Base-by-base conservation (phyloP, 805 yeast genomes). In the Saccharomycopsis sp. region DNA sequence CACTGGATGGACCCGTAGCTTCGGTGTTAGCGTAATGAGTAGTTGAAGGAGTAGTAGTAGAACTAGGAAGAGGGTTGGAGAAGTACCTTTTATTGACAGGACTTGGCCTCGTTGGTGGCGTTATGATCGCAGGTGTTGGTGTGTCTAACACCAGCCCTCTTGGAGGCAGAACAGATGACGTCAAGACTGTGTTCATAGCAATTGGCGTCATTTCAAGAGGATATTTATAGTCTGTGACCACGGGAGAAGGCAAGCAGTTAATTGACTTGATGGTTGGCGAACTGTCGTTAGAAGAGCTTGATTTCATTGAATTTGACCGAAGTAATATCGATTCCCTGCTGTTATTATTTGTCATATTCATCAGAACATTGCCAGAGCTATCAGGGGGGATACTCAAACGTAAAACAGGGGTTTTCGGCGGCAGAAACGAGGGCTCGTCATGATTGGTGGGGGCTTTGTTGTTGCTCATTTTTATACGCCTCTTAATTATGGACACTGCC, bases 201-300 rank as follows among this genome's bases (percentile, higher is more conserved):
- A 44, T 44, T 17, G 49, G 49, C 9, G 49, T 44, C 49, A 44
- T 44, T 44, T 44, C 49, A 44, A 44, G 19, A 5, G 49, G 49
- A 44, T 44, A 44, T 44, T 44, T 44, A 17, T 44, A 44, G 22
- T 44, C 49, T 7, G 22, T 19, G 8, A 44, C 22, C 8, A 44
- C 49, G 7, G 49, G 49, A 17, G 49, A 44, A 7, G 49, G 49
- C 22, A 44, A 44, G 12, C 49, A 44, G 20, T 44, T 44, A 7
- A 44, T 44, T 17, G 49, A 17, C 22, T 17, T 44, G 22, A 44
- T 44, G 12, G 49, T 44, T 44, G 19, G 49, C 49, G 49, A 17
- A 44, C 49, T 44, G 22, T 44, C 49, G 49, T n/a, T 44, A 17
- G 22, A 17, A 8, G 49, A 44, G 19, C 8, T 44, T 17, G 49